Evolutionary conservation across 2,329 filamentous ascomycete species (phyloP).

Genomic region (Claviceps sp.): DNA sequence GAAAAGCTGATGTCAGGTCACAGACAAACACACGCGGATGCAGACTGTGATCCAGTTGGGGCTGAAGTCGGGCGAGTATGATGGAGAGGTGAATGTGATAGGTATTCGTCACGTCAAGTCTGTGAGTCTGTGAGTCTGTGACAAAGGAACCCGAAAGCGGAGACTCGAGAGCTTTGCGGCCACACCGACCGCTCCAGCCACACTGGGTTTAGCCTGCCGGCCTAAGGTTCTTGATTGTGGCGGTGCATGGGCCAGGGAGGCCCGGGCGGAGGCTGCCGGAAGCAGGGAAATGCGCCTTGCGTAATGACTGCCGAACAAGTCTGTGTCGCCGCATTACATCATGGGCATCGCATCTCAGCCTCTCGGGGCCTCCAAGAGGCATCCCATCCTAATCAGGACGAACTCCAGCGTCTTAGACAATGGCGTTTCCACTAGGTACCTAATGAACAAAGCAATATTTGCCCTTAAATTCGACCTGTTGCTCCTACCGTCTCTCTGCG

Average conservation of each 20-base stretch:
- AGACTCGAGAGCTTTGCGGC: neutral
- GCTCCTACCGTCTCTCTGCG: neutral
- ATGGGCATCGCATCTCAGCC: conserved; percentile 7
- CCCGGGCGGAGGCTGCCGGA: conserved; percentile 3
- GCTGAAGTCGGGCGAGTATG: neutral
- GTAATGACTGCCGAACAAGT: neutral
- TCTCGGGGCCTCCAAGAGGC: neutral
- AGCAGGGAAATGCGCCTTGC: neutral
- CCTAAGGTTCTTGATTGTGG: neutral
- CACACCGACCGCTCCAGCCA: neutral
- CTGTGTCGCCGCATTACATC: conserved; percentile 12
- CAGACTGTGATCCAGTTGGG: neutral
- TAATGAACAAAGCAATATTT: neutral
- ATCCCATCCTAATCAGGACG: neutral
- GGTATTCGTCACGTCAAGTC: neutral
- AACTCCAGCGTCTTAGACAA: neutral
- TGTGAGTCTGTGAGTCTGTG: neutral
- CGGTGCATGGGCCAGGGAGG: conserved; percentile 1
- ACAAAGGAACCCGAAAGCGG: neutral
- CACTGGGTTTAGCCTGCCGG: neutral
- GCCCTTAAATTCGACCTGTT: neutral
- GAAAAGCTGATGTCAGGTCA: neutral
- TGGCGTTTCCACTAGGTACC: too few relatives aligned
- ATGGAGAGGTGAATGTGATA: neutral
- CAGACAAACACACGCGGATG: neutral